Base-by-base conservation (phyloP, 2,329 filamentous ascomycete genomes). In the Sclerotinia sclerotiorum region DNA sequence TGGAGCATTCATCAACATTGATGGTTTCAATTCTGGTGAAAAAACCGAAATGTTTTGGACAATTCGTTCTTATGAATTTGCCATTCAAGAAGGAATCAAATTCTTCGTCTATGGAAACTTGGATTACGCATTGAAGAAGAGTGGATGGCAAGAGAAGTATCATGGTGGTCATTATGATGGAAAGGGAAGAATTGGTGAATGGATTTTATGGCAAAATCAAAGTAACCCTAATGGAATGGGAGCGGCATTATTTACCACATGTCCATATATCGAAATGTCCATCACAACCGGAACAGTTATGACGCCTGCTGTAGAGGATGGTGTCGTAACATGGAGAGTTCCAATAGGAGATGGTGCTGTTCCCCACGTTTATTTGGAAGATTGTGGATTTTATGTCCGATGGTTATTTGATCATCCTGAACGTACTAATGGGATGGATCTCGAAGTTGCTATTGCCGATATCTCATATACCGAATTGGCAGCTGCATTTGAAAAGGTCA, bases 1-100 rank as follows among this genome's bases (percentile, higher is more conserved):
- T 71, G 81, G 80, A n/a, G 83, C 83, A 4, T 86, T 83, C 70
- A 77, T 86, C 60, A 86, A 86, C 72, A 82, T 84, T 54, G 84
- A 86, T 70, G 82, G 83, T 19, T 85, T 85, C 74, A 84, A 83
- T 69, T 77, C 77, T 32, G 84, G 84, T 46, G 83, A 85, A 74
- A 85, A 85, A 72, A 79, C 79, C 0, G 83, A 86, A 73, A 80
- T 80, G 1, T 85, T 79, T 73, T 86, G 80, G 82, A 76, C 79
- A 7, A 78, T 84, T 60, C 76, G 82, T 52, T 70, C 77, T 65
- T 80, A 82, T 74, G 76, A 81, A 70, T 69, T 81, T 51, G 77
- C 79, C 6, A 76, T 84, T 67, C 82, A 82, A 70, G 78, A 81
- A 29, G 77, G 80, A 19, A 72, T 82, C 67, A 73, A 79, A 74